These are phyloP conservation scores for Apiotrichum sp. DNA, from an alignment of 1,284 basidiomycete genomes.

Conservation along the genomic window DNA sequence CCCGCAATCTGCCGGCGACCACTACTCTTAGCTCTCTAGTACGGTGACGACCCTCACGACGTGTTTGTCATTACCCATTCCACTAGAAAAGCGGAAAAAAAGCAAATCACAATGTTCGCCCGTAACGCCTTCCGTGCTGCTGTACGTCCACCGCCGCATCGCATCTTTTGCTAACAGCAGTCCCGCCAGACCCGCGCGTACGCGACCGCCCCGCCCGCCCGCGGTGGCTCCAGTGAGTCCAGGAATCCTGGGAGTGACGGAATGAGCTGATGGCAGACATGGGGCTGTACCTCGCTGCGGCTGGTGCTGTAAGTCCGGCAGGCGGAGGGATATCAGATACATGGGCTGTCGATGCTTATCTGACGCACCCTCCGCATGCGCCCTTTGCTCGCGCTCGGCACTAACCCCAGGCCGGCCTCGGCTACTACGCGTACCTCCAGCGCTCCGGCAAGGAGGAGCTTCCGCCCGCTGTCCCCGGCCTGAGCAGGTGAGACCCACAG, in stretches of 20 bases:
- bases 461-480: slow-evolving; percentile 11
- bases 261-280: slow-evolving; percentile 21
- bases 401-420: slow-evolving; percentile 27
- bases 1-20: no score
- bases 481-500: slow-evolving; percentile 30
- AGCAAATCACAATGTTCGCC: slow-evolving; percentile 6
- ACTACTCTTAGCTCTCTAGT: no score
- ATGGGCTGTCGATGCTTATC: no score
- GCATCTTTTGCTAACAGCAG: not conserved
- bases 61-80: no score
- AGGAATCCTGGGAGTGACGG: no score
- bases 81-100: no score
- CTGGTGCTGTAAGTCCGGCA: slow-evolving; percentile 28
- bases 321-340: not conserved
- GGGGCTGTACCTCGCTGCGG: slow-evolving; percentile 29
- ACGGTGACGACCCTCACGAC: no score
- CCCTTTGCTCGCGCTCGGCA: not conserved
- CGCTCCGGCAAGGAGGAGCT: slow-evolving; percentile 9
- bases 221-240: slow-evolving; percentile 13
- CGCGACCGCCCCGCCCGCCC: slow-evolving; percentile 3
- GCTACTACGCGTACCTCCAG: slow-evolving; percentile 37
- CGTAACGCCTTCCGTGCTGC: slow-evolving; percentile 14
- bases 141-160: not conserved
- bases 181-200: slow-evolving; percentile 6
- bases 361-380: no score